Percentiles rank a stretch among this genome's conserved stretches.
phyloP scores from a whole-genome alignment of 192 early-diverging fungal genomes.

The Entomortierella parvispora region DNA sequence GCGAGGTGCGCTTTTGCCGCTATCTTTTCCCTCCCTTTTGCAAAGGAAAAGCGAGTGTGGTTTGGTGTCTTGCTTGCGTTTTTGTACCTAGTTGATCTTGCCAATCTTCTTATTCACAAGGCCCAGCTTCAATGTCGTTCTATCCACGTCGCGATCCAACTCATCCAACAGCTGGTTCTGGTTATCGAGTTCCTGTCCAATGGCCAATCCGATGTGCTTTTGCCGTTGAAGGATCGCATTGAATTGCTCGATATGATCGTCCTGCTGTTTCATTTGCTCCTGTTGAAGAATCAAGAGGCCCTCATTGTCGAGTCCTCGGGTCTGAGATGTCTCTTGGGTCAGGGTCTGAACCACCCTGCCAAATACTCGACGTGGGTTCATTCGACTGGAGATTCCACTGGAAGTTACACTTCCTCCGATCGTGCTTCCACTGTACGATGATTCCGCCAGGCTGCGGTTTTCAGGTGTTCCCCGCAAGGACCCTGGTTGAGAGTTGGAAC shows the following conservation, averaged over 20 bases:
- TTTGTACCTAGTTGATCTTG: conserved; percentile 62
- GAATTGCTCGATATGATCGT: conserved; percentile 80
- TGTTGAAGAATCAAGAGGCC: conserved; percentile 82
- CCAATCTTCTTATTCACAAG: conserved; percentile 84
- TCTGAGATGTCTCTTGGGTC: conserved; percentile 82
- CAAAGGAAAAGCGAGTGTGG: too few relatives aligned
- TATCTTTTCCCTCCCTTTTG: too few relatives aligned
- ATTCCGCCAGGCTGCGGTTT: conserved; percentile 17
- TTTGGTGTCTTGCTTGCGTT: too few relatives aligned
- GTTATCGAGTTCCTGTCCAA: conserved; percentile 89
- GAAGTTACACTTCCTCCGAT: neutral
- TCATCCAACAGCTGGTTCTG: conserved; percentile 92
- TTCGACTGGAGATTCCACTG: conserved; percentile 5
- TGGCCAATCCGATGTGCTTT: conserved; percentile 85
- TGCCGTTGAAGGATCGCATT: conserved; percentile 82
- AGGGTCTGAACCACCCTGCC: conserved; percentile 64
- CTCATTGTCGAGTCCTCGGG: conserved; percentile 78
- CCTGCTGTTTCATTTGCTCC: conserved; percentile 85
- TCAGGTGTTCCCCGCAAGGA: conserved; percentile 26
- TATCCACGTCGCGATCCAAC: conserved; percentile 81
- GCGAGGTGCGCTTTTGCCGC: too few relatives aligned
- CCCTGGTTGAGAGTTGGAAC: conserved; percentile 14
- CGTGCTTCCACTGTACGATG: neutral
- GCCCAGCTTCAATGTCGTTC: conserved; percentile 78
- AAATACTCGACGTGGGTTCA: conserved; percentile 68